A percentile compares a stretch with the other conserved stretches of the same genome.
Conservation (phyloP, 441 rosid genomes). For the Kokia cookei region DNA sequence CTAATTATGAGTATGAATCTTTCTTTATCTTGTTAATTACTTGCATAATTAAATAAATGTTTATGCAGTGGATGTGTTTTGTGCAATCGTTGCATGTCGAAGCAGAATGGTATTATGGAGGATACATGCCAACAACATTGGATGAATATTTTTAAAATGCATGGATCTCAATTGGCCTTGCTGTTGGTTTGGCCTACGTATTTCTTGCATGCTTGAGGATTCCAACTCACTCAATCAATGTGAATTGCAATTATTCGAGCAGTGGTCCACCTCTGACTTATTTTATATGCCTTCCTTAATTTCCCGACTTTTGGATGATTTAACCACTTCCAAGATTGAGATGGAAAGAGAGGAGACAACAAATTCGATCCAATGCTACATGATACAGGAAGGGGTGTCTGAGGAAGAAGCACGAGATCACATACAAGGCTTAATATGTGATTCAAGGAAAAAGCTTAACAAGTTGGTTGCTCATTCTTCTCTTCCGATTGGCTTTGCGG, state of each 20-base stretch:
- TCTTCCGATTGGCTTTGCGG: neutral
- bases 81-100: neutral
- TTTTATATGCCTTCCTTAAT: neutral
- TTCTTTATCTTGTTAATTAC: too few species aligned
- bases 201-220: neutral
- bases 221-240: neutral
- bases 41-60: neutral
- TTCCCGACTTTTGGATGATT: neutral
- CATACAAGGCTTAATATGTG: neutral
- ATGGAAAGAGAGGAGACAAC: neutral
- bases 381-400: neutral
- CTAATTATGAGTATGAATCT: too few species aligned
- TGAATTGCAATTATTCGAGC: neutral
- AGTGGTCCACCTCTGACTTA: neutral
- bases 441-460: conserved; percentile 13
- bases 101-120: neutral
- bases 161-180: neutral
- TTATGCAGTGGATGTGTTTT: neutral
- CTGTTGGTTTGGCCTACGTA: neutral
- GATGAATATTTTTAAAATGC: neutral
- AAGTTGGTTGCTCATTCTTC: neutral
- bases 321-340: neutral
- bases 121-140: neutral
- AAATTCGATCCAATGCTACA: neutral
- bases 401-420: neutral